A percentile compares a stretch with the other conserved stretches of the same genome.
These are phyloP conservation scores for Hymenoscyphus fraxineus DNA, from an alignment of 2,329 filamentous ascomycete genomes.

Conservation along the genomic window DNA sequence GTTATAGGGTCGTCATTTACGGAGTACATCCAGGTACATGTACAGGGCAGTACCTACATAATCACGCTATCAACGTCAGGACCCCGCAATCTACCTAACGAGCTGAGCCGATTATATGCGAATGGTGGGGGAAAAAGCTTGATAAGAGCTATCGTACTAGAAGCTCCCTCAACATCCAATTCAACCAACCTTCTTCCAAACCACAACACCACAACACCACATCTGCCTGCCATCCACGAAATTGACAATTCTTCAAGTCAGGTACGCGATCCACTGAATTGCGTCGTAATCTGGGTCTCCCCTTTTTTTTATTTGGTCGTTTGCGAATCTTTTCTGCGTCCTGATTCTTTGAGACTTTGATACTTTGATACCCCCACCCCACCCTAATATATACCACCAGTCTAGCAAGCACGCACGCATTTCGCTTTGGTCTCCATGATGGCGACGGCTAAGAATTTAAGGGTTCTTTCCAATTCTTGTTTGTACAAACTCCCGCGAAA, in stretches of 20 bases:
- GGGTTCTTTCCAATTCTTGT: not conserved
- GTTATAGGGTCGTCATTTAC: too few species aligned
- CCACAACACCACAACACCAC: not conserved
- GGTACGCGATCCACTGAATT: conserved; percentile 1
- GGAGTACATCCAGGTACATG: too few species aligned
- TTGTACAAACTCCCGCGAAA: not conserved
- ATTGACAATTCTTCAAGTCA: not conserved
- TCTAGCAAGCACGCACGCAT: not conserved
- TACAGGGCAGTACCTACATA: too few species aligned
- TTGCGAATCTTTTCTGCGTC: not conserved
- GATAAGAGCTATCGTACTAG: not conserved
- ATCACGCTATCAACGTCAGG: too few species aligned
- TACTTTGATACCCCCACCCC: not conserved
- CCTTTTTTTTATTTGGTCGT: not conserved
- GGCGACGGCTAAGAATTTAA: not conserved
- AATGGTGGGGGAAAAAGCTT: not conserved
- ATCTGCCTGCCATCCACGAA: not conserved
- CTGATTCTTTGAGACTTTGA: not conserved
- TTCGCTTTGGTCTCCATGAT: not conserved
- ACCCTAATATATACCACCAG: too few species aligned
- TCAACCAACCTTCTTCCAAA: not conserved
- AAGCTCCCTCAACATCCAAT: not conserved
- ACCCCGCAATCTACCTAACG: not conserved
- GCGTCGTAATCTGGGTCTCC: not conserved
- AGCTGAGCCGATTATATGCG: not conserved